phyloP scores from a whole-genome alignment of 345 rosid genomes.

The Salix viminalis region DNA sequence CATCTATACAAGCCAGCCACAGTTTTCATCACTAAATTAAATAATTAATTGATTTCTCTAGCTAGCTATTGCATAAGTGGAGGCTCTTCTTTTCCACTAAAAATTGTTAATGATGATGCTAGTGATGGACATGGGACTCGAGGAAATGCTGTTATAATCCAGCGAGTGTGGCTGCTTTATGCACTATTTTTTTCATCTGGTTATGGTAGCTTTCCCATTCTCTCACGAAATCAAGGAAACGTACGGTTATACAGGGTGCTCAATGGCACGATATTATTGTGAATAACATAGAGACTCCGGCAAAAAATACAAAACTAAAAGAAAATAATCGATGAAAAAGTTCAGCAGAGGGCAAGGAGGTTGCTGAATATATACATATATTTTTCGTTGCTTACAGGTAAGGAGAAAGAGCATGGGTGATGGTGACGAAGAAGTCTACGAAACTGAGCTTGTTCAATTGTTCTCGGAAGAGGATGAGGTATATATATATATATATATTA shows the following conservation, averaged over 20 bases:
- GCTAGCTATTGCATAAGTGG: not conserved
- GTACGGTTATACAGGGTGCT: conserved; percentile 31
- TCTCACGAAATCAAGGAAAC: conserved; percentile 41
- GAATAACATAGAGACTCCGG: conserved; percentile 21
- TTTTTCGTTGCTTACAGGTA: conserved; percentile 38
- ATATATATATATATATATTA: not conserved
- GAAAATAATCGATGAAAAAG: conserved; percentile 21
- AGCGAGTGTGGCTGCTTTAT: not conserved
- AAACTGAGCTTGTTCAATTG: conserved; percentile 80
- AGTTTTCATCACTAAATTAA: not conserved
- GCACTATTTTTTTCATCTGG: not conserved
- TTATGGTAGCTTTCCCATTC: not conserved
- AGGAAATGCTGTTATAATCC: conserved; percentile 1
- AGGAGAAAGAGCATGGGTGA: conserved; percentile 47
- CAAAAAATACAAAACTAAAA: not conserved
- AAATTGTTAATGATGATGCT: not conserved
- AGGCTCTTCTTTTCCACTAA: not conserved
- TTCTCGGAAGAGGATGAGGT: conserved; percentile 98
- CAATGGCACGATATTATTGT: conserved; percentile 60
- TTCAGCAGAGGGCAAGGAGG: not conserved
- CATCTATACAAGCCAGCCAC: not conserved
- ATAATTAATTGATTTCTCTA: not conserved
- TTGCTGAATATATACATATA: not conserved
- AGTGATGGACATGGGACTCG: not conserved
- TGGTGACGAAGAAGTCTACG: conserved; percentile 49